Base-by-base conservation (phyloP, 2,329 filamentous ascomycete genomes). In the Ophiostoma ulmi region DNA sequence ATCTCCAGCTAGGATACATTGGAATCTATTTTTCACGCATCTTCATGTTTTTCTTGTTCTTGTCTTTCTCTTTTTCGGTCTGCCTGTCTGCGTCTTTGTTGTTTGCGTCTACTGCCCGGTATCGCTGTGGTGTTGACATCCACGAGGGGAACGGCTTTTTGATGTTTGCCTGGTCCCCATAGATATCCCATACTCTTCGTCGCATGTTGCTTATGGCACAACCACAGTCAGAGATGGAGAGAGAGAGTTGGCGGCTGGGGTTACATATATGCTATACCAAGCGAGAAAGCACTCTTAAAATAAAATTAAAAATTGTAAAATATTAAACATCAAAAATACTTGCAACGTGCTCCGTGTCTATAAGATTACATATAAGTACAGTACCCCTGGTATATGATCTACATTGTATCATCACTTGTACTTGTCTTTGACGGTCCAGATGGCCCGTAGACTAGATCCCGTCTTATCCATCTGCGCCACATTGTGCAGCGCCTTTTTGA, bases 401-500 rank as follows among this genome's bases (percentile, higher is more conserved):
- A 39, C 14, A 35, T 52, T 41, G n/a, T 35, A 67, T 17, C 66
- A 69, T 31, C n/a, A 77, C 71, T 73, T 75, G 67, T 76, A 77
- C 65, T 72, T 74, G 0, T 76, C 73, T 74, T 82, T 85, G 52
- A 88, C 73, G 1, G 80, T 80, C 86, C 86, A 88, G 41, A 87
- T 84, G 1, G 80, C 83, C 69, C 85, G 79, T 74, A 86, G 84
- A 5, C 81, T 81, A 11, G 83, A 82, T 4, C 85, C 85, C 11
- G 79, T 78, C 77, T 87, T 84, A 76, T 92, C 87, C 78, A 97
- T 80, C 70, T 83, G 86, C 0, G 94, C 94, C 76, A 97, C 90
- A 73, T 84, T 84, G 75, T 91, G 89, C 70, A 98, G 81, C 75
- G 93, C 93, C 75, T 87, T 84, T 80, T 93, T 94, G 78, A 98